Base-by-base conservation (phyloP, 2,329 filamentous ascomycete species). In the Penicillium sp. region DNA sequence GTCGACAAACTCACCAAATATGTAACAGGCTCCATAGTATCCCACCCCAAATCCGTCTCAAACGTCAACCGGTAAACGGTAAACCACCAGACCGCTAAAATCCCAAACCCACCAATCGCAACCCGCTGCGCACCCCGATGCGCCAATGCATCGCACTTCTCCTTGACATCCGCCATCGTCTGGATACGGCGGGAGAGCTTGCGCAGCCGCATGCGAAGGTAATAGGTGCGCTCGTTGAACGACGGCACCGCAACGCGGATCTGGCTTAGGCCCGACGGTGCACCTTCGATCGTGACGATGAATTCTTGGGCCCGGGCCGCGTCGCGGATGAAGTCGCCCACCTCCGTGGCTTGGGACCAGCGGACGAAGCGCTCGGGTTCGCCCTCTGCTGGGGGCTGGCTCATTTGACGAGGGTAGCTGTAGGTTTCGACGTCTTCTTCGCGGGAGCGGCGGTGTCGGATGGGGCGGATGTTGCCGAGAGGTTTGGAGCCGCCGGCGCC, bases 321-420 rank as follows among this genome's bases (percentile, higher is more conserved):
- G 65, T 96, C 91, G 8, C 89, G 83, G 57, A 96, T 93, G 64
- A 96, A 96, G 71, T 95, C 91, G 9, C 91, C 91, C 28, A 96
- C 87, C 66, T 96, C 91, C 1, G 91, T 95, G 27, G 85, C 88
- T 35, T 84, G 83, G 37, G 86, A 90, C 91, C 91, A 96, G 27
- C 89, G 84, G 2, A 95, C 88, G 74, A 92, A 93, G 46, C 82
- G 80, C 18, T 66, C 56, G 13, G 62, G 54, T 27, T 56, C 31
- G 13, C 53, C 54, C 6, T 50, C 41, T 18, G 4, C 12, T 18
- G 55, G 46, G 4, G 50, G 28, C 16, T 56, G 54, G 45, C 58
- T 50, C 1, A 53, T 52, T 18, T 53, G 83, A 2, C 87, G 87
- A 1, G 84, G 76, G 0, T 87, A 86, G 27, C 81, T 86, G 64